Evolutionary conservation across 1,284 basidiomycete genomes (phyloP).

Genomic region (Apiotrichum siamense): DNA sequence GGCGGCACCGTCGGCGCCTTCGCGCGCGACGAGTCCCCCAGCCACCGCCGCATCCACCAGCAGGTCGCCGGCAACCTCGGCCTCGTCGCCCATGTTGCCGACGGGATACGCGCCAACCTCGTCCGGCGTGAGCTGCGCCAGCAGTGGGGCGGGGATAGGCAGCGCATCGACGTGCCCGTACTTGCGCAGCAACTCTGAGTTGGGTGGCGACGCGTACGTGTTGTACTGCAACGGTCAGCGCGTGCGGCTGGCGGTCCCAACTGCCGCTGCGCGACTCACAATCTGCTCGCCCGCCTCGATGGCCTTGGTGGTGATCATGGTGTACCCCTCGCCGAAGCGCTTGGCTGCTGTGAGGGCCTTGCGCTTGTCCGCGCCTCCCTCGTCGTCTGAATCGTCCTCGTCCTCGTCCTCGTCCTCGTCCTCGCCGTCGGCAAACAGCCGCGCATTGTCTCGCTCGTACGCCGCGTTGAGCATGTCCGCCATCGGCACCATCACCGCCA

Average conservation of each 20-base stretch:
- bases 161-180: slow-evolving; percentile 89
- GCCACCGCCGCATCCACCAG: slow-evolving; percentile 54
- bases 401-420: slow-evolving; percentile 11
- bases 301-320: slow-evolving; percentile 22
- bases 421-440: slow-evolving; percentile 28
- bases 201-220: slow-evolving; percentile 91
- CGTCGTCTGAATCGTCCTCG: slow-evolving; percentile 14
- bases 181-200: slow-evolving; percentile 85
- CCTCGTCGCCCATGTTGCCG: slow-evolving; percentile 81
- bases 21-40: slow-evolving; percentile 21
- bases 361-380: slow-evolving; percentile 8
- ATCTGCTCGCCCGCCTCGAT: slow-evolving; percentile 83
- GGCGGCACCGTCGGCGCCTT: slow-evolving; percentile 39
- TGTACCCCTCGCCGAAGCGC: slow-evolving; percentile 17
- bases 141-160: slow-evolving; percentile 49
- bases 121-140: slow-evolving; percentile 14
- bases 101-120: slow-evolving; percentile 29
- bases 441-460: slow-evolving; percentile 72
- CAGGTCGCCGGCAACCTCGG: slow-evolving; percentile 76
- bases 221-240: slow-evolving; percentile 75
- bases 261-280: too few species aligned
- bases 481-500: slow-evolving; percentile 92
- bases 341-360: background rate
- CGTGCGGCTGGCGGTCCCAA: too few species aligned
- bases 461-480: slow-evolving; percentile 91